A percentile compares a stretch with the other conserved stretches of the same genome.
Conservation (phyloP, 2,329 filamentous ascomycete species). For the Myrmaecium sp. region DNA sequence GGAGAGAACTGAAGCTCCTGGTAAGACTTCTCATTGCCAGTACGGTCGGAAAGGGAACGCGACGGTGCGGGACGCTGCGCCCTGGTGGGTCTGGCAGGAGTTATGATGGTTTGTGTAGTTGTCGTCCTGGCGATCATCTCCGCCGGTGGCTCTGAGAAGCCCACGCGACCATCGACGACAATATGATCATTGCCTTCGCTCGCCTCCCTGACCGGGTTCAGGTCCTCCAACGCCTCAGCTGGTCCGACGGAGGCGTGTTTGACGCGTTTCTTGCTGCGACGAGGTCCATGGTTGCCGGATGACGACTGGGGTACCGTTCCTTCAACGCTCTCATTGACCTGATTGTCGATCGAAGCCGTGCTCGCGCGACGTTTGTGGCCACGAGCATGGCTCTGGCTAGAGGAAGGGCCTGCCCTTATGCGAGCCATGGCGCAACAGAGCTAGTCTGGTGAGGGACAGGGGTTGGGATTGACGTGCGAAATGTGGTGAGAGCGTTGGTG, state of each 20-base stretch:
- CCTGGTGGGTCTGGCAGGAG: neutral
- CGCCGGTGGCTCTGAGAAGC: neutral
- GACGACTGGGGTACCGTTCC: constrained; percentile 8
- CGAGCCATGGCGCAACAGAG: too few relatives aligned
- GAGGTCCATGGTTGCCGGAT: constrained; percentile 1
- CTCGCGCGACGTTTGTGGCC: too few relatives aligned
- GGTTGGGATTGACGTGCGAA: too few relatives aligned
- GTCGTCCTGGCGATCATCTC: neutral
- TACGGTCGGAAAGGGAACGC: constrained; percentile 3
- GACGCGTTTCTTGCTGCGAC: constrained; percentile 12
- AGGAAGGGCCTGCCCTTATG: too few relatives aligned
- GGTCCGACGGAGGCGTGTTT: constrained; percentile 15
- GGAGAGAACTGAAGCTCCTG: constrained; percentile 17
- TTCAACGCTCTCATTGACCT: constrained; percentile 12
- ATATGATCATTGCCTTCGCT: too few relatives aligned
- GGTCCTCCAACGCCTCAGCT: too few relatives aligned
- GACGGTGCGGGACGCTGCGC: neutral
- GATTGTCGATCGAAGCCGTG: too few relatives aligned
- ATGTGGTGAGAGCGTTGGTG: too few relatives aligned
- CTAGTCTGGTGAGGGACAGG: too few relatives aligned
- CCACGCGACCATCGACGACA: neutral
- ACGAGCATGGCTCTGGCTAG: too few relatives aligned
- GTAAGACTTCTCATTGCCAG: constrained; percentile 8
- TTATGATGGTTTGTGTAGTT: neutral
- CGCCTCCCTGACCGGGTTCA: too few relatives aligned